A percentile compares a stretch with the other conserved stretches of the same genome.
These are phyloP conservation scores for Xanthoconium purpureum DNA, from an alignment of 768 basidiomycete species.

Conservation along the genomic window DNA sequence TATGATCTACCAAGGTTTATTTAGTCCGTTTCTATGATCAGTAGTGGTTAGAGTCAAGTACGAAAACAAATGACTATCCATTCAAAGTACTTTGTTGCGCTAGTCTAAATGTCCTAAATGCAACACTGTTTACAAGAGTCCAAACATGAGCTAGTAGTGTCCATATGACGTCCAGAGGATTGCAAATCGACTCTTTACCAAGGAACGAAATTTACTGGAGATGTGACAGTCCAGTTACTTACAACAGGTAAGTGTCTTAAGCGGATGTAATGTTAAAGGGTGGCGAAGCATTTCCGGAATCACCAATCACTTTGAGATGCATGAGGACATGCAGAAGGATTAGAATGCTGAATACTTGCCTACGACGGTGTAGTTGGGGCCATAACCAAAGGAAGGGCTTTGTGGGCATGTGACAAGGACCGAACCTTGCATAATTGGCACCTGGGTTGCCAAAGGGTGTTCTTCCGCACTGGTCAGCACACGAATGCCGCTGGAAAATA, in stretches of 20 bases:
- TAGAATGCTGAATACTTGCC: constrained; percentile 41
- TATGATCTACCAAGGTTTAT: background rate
- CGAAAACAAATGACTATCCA: background rate
- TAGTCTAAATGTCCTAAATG: background rate
- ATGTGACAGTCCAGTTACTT: background rate
- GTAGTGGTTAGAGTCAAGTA: background rate
- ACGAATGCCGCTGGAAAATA: too few species aligned
- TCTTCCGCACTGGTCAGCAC: constrained; percentile 35
- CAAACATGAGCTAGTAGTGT: constrained; percentile 11
- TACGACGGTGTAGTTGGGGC: constrained; percentile 57
- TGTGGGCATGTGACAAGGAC: constrained; percentile 52
- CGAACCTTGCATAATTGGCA: constrained; percentile 50
- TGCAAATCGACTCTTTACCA: background rate
- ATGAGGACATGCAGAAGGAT: background rate
- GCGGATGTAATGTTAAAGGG: constrained; percentile 48
- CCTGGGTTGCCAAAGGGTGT: constrained; percentile 52
- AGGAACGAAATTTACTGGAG: constrained; percentile 4
- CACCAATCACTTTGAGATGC: constrained; percentile 52
- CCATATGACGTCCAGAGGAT: constrained; percentile 11
- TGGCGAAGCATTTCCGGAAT: constrained; percentile 62
- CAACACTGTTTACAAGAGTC: background rate
- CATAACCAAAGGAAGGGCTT: constrained; percentile 34
- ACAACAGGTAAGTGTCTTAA: background rate
- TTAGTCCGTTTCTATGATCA: too few species aligned
- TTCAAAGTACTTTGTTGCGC: background rate